These are phyloP conservation scores for Pelargonium cotyledonis DNA, from an alignment of 441 rosid genomes.

Conservation along the genomic window DNA sequence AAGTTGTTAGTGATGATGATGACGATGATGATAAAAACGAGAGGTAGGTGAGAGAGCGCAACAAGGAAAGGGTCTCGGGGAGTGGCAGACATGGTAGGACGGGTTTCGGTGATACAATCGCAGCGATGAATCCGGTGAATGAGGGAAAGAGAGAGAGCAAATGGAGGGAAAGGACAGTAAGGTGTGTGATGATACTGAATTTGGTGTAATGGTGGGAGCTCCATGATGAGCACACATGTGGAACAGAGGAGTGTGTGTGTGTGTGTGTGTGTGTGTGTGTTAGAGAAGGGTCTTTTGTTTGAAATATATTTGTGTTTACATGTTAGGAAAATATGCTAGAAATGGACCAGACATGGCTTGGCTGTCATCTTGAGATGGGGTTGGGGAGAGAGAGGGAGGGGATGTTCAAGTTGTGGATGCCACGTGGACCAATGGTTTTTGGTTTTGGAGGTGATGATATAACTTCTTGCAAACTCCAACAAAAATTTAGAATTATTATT, in stretches of 20 bases:
- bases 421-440: conserved; percentile 49
- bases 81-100: conserved; percentile 56
- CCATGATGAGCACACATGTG: conserved; percentile 43
- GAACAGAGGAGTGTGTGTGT: too few relatives aligned
- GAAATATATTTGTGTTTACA: conserved; percentile 41
- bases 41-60: conserved; percentile 21
- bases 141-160: too few relatives aligned
- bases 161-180: too few relatives aligned
- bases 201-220: conserved; percentile 40
- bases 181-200: conserved; percentile 18
- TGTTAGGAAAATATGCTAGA: conserved; percentile 33
- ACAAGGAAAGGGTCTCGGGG: conserved; percentile 21
- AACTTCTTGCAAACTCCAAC: too few relatives aligned
- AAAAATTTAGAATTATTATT: too few relatives aligned
- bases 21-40: conserved; percentile 4
- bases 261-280: too few relatives aligned
- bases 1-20: too few relatives aligned
- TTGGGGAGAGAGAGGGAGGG: conserved; percentile 16
- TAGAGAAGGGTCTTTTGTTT: conserved; percentile 9
- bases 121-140: conserved; percentile 16
- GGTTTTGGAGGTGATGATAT: conserved; percentile 19
- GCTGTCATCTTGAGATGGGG: too few relatives aligned
- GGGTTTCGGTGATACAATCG: conserved; percentile 36
- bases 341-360: conserved; percentile 33
- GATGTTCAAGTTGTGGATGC: conserved; percentile 24